These are phyloP conservation scores for Cryptosporidium xiaoi DNA, from an alignment of 169 alveolate genomes.

Conservation along the genomic window DNA sequence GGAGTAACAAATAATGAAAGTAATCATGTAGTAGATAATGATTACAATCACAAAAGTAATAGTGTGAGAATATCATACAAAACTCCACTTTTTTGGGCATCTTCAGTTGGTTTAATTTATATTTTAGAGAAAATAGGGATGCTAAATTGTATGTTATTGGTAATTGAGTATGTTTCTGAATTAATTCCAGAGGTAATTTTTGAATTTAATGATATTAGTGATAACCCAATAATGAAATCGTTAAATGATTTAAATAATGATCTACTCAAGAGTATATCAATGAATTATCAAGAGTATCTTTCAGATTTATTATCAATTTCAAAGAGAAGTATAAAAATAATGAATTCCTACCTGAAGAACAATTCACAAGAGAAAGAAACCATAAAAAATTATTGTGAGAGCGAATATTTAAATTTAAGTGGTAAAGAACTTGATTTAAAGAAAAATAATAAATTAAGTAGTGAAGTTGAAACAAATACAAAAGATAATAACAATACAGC, in stretches of 20 bases:
- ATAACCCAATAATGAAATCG: neutral
- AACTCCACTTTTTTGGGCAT: constrained; percentile 57
- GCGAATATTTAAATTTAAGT: neutral
- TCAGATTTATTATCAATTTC: constrained; percentile 44
- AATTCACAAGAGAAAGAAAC: too few species aligned
- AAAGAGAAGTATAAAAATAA: constrained; percentile 1
- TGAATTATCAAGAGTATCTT: constrained; percentile 49
- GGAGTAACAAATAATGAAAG: neutral
- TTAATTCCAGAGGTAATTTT: constrained; percentile 54
- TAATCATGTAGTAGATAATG: neutral
- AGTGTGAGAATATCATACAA: constrained; percentile 10
- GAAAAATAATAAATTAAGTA: neutral
- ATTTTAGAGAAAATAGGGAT: constrained; percentile 12
- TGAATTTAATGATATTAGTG: constrained; percentile 1
- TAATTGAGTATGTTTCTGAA: constrained; percentile 60
- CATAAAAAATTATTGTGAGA: too few species aligned
- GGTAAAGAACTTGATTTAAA: too few species aligned
- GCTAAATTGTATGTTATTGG: constrained; percentile 3
- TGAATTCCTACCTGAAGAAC: constrained; percentile 21
- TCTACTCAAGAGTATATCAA: constrained; percentile 1
- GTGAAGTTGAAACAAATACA: neutral
- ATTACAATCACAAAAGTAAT: neutral
- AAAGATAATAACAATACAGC: neutral
- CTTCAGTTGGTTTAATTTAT: constrained; percentile 12
- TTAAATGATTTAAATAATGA: constrained; percentile 21